A percentile compares a stretch with the other conserved stretches of the same genome.
phyloP scores from a whole-genome alignment of 2,329 filamentous ascomycete species.

The Fusarium longipes region DNA sequence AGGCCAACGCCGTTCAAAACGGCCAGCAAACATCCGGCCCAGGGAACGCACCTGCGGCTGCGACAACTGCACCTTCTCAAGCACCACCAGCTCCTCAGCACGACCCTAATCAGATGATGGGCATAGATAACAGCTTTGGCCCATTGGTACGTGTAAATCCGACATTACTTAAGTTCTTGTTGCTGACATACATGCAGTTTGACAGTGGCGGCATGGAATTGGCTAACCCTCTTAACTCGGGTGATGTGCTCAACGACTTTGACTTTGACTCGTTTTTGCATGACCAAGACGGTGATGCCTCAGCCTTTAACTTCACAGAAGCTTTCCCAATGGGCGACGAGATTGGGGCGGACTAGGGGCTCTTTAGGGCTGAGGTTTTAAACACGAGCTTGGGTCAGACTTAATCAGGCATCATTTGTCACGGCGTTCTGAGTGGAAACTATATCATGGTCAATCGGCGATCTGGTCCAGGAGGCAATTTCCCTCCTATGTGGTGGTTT shows the following conservation, averaged over 20 bases:
- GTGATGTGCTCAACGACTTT: conserved; percentile 73
- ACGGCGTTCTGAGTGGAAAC: conserved; percentile 54
- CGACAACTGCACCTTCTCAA: conserved; percentile 48
- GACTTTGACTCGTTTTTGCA: conserved; percentile 76
- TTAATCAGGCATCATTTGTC: conserved; percentile 56
- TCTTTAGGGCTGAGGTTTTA: conserved; percentile 42
- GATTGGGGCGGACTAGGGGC: conserved; percentile 66
- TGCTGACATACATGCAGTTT: conserved; percentile 47
- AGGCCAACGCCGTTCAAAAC: conserved; percentile 48
- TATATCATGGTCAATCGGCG: conserved; percentile 57
- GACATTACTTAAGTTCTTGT: conserved; percentile 8
- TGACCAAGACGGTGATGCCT: conserved; percentile 60
- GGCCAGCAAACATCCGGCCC: conserved; percentile 48
- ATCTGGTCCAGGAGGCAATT: conserved; percentile 49
- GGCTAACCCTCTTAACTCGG: conserved; percentile 63
- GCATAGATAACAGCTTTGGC: conserved; percentile 57
- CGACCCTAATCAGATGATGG: conserved; percentile 54
- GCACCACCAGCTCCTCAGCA: conserved; percentile 34
- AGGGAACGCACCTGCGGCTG: conserved; percentile 47
- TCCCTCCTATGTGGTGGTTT: conserved; percentile 48
- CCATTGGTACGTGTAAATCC: conserved; percentile 56
- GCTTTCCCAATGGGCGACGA: conserved; percentile 66
- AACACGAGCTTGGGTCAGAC: conserved; percentile 49
- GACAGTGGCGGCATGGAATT: conserved; percentile 62
- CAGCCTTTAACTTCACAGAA: conserved; percentile 66